A percentile compares a stretch with the other conserved stretches of the same genome.
Evolutionary conservation across 257 asterid genomes (phyloP).

Genomic region (Nicotiana otophora): DNA sequence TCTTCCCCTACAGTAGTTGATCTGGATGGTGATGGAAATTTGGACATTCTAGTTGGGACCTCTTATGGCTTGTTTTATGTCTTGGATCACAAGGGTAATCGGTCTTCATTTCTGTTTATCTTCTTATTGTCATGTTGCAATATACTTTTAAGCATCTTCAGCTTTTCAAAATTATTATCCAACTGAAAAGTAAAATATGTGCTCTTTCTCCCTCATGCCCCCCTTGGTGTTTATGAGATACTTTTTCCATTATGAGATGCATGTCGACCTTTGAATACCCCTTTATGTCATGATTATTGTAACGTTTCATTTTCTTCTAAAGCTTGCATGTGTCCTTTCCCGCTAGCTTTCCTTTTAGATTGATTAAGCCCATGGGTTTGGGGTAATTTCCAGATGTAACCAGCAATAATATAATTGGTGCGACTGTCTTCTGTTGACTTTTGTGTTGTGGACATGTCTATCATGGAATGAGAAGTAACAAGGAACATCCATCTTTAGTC

Average conservation of each 20-base stretch:
- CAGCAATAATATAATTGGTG: not conserved
- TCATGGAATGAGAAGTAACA: constrained; percentile 1
- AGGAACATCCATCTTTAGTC: not conserved
- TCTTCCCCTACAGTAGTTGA: constrained; percentile 96
- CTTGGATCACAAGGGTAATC: constrained; percentile 92
- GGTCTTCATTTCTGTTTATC: not conserved
- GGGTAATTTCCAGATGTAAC: not conserved
- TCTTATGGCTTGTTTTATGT: constrained; percentile 94
- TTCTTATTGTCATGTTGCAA: not conserved
- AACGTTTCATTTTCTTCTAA: not conserved
- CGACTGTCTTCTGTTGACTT: not conserved
- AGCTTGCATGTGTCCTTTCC: not conserved
- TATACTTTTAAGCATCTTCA: not conserved
- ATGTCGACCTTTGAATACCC: not conserved
- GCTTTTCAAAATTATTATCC: not conserved
- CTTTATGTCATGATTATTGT: not conserved
- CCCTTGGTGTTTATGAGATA: not conserved
- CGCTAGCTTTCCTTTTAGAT: not conserved
- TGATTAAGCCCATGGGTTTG: not conserved
- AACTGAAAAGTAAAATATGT: not conserved
- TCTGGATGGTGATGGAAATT: constrained; percentile 97
- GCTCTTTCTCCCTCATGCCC: not conserved
- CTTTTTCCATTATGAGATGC: not conserved
- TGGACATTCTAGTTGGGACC: constrained; percentile 96
- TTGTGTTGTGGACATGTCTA: not conserved